phyloP scores from a whole-genome alignment of 352 stramenopile genomes.

The Phytophthora rubi region DNA sequence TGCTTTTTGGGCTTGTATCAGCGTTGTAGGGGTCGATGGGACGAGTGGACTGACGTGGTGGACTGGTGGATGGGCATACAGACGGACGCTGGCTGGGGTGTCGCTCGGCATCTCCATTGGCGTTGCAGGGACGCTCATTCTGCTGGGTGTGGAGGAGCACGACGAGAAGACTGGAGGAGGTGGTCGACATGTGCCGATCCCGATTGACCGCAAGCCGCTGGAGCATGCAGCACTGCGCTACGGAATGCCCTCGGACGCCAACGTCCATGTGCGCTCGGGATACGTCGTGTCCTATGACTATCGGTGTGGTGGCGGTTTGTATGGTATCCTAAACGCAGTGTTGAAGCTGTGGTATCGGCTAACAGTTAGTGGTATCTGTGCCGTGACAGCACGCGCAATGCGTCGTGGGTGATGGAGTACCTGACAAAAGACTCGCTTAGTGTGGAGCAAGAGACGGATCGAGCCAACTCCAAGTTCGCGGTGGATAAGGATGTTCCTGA shows the following conservation, averaged over 20 bases:
- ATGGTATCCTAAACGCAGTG: background rate
- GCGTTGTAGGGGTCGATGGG: background rate
- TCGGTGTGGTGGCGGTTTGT: slow-evolving; percentile 40
- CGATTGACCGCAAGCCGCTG: slow-evolving; percentile 17
- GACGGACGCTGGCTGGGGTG: slow-evolving; percentile 49
- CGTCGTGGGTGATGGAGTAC: slow-evolving; percentile 88
- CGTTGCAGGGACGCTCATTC: slow-evolving; percentile 46
- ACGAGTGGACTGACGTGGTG: slow-evolving; percentile 17
- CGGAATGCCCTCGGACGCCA: slow-evolving; percentile 66
- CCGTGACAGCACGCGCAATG: slow-evolving; percentile 71
- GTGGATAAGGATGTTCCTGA: slow-evolving; percentile 76
- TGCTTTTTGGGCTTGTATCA: background rate
- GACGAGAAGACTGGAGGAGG: slow-evolving; percentile 6
- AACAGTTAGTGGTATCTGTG: background rate
- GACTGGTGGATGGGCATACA: slow-evolving; percentile 25
- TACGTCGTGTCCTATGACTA: slow-evolving; percentile 90
- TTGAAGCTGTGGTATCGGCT: background rate
- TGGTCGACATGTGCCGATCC: slow-evolving; percentile 15
- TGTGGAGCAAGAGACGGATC: slow-evolving; percentile 72
- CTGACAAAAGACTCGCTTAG: slow-evolving; percentile 77
- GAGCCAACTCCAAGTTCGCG: slow-evolving; percentile 88
- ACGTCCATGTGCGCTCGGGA: slow-evolving; percentile 75
- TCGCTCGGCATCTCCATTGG: slow-evolving; percentile 63
- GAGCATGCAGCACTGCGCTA: slow-evolving; percentile 81
- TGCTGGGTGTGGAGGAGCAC: slow-evolving; percentile 43